phyloP scores from a whole-genome alignment of 176 grass and related monocot genomes.

The Phoenix dactylifera region DNA sequence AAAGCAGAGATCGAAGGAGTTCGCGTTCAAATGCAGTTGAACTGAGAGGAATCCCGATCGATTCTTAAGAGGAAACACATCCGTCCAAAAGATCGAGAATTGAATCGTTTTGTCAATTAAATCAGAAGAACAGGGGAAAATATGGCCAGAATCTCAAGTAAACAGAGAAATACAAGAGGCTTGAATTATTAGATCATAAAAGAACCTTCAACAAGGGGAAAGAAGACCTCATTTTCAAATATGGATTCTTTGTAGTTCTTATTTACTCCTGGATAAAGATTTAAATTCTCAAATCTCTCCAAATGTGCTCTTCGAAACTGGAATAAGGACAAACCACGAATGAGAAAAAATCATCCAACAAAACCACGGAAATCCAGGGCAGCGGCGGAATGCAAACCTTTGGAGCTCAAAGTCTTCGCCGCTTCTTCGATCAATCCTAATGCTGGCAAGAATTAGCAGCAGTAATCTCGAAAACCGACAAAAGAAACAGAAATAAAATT shows the following conservation, averaged over 20 bases:
- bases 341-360: not conserved
- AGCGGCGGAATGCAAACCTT: slow-evolving; percentile 5
- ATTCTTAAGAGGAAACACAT: no score
- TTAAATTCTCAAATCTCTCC: not conserved
- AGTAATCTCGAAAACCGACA: no score
- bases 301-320: not conserved
- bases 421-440: not conserved
- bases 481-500: no score
- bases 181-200: no score
- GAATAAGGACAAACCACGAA: not conserved
- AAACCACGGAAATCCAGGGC: not conserved
- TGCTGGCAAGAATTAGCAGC: not conserved
- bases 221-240: no score
- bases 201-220: no score
- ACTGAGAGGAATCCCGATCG: not conserved
- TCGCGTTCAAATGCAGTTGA: slow-evolving; percentile 1
- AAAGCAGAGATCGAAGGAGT: not conserved
- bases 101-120: no score
- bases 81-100: no score
- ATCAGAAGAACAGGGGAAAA: no score
- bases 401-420: not conserved
- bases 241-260: no score
- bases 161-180: no score
- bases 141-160: no score
- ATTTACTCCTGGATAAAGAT: not conserved